Evolutionary conservation across 2,329 filamentous ascomycete species (phyloP), one percentile per base, ranked within the genome.

Genomic region (Lasiodiplodia hormozganensis): DNA sequence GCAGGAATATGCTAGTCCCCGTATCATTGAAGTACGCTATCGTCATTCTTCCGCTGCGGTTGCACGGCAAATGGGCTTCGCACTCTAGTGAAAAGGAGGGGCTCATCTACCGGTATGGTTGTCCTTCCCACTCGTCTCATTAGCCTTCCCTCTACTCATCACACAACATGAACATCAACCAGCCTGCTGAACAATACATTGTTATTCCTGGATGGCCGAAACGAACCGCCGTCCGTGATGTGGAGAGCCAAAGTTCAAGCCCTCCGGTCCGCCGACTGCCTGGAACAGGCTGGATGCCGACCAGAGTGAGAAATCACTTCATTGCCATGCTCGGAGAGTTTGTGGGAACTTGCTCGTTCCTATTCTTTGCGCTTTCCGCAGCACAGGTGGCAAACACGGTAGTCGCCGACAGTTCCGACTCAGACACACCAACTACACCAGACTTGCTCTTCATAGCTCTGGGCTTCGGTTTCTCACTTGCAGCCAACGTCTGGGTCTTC

Each of bases 241-340:
- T 77, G 68, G 81, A 80, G 74, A 79, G 76, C 71, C 70, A 72
- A 3, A 76, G 77, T 66, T 76, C 75, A 23, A 18, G n/a, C 36
- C 11, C 18, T 5, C 74, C 69, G 40, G 81, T 83, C 72, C 76
- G 73, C 54, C 79, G 80, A 23, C 68, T 82, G 3, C 74, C 76
- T 18, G 77, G 78, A 56, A 73, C 81, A 62, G 74, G 76, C 71
- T 83, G 81, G 77, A 75, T 84, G 62, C 81, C 83, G 5, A 83
- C 83, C 72, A 75, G 74, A 69, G 68, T 72, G 43, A 77, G 77
- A 69, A 81, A 83, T 71, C 75, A 84, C 65, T 74, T 84, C 72
- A 76, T 85, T 69, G 80, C 82, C 65, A 81, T 82, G 76, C 67
- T 82, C 21, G 83, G 83, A 62, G 74, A 82, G 69, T 82, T 81